phyloP scores from a whole-genome alignment of 768 basidiomycete species.

The Suillus tomentosus region DNA sequence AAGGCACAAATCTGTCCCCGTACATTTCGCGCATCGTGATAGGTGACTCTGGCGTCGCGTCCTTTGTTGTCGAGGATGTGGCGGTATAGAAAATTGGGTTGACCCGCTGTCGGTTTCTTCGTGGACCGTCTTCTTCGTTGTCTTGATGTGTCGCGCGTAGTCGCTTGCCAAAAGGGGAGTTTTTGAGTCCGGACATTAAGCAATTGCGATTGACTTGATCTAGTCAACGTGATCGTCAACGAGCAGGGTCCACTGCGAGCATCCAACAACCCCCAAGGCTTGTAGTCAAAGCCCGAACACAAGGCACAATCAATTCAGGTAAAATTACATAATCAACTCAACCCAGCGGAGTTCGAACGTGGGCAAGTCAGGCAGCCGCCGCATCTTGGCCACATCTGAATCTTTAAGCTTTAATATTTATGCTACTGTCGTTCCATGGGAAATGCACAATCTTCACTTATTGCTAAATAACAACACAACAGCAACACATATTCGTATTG shows the following conservation, averaged over 20 bases:
- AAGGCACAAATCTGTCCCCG: slow-evolving; percentile 66
- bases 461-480: no score
- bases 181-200: slow-evolving; percentile 74
- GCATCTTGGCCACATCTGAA: no score
- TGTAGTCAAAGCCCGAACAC: not conserved
- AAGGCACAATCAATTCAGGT: slow-evolving; percentile 1
- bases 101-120: slow-evolving; percentile 52
- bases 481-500: no score
- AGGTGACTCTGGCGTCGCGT: slow-evolving; percentile 49
- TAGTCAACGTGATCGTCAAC: slow-evolving; percentile 2
- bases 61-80: slow-evolving; percentile 50
- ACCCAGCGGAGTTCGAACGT: not conserved
- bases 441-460: no score
- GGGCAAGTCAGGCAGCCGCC: no score
- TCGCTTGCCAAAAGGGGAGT: slow-evolving; percentile 83
- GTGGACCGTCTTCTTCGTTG: slow-evolving; percentile 52
- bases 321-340: slow-evolving; percentile 1
- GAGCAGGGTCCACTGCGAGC: not conserved
- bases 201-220: not conserved
- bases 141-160: slow-evolving; percentile 73
- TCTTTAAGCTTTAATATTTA: no score
- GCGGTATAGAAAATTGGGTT: slow-evolving; percentile 53
- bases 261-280: slow-evolving; percentile 2
- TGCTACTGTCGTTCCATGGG: no score
- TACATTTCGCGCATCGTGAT: slow-evolving; percentile 40